phyloP scores from a whole-genome alignment of 2,329 filamentous ascomycete species.

The Ophiocordyceps robertsii region DNA sequence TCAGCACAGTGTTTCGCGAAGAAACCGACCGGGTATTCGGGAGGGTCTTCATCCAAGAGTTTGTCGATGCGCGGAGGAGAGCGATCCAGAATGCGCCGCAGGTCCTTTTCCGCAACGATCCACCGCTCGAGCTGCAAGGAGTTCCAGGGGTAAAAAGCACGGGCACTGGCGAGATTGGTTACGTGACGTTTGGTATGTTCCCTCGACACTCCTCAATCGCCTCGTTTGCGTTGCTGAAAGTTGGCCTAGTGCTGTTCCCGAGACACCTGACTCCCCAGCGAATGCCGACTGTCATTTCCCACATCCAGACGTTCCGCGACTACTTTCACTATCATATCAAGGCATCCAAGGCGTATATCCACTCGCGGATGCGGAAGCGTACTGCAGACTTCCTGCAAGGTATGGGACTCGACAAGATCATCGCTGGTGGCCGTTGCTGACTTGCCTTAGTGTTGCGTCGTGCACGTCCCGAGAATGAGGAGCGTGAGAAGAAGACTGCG shows the following conservation, averaged over 20 bases:
- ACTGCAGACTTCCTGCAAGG: conserved; percentile 98
- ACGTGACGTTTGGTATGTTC: conserved; percentile 83
- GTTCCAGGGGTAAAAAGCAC: conserved; percentile 69
- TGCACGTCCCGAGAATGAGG: conserved; percentile 87
- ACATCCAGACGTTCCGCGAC: conserved; percentile 99
- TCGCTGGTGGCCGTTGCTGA: conserved; percentile 11
- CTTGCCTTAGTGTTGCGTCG: conserved; percentile 66
- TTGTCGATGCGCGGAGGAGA: conserved; percentile 87
- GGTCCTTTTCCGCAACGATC: conserved; percentile 89
- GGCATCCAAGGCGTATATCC: conserved; percentile 97
- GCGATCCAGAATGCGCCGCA: conserved; percentile 98
- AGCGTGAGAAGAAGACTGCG: conserved; percentile 96
- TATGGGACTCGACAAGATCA: conserved; percentile 25
- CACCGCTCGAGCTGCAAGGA: conserved; percentile 78
- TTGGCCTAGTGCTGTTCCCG: conserved; percentile 69
- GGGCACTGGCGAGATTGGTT: conserved; percentile 78
- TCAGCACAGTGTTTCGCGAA: conserved; percentile 95
- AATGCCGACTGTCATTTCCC: conserved; percentile 90
- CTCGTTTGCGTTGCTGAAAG: conserved; percentile 46
- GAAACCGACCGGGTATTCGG: conserved; percentile 96
- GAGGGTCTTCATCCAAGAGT: conserved; percentile 97
- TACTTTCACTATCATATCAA: conserved; percentile 99
- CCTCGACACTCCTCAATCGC: neutral
- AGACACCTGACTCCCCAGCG: conserved; percentile 83
- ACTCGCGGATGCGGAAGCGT: conserved; percentile 93